phyloP scores from a whole-genome alignment of 495 filamentous ascomycete species.

The Podospora australis region DNA sequence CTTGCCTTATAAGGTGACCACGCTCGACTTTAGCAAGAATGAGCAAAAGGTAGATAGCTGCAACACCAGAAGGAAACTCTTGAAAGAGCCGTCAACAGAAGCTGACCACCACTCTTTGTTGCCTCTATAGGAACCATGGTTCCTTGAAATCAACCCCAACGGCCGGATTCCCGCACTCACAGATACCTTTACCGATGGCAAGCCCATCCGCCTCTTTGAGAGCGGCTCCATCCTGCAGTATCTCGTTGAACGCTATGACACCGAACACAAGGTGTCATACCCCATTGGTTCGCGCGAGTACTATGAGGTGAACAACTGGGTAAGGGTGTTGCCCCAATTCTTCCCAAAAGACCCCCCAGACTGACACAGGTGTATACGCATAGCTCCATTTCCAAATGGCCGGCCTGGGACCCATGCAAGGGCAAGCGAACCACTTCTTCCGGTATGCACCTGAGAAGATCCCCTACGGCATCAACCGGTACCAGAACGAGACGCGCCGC shows the following conservation, averaged over 20 bases:
- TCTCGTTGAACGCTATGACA: slow-evolving; percentile 72
- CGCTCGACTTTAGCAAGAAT: slow-evolving; percentile 65
- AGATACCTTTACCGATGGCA: slow-evolving; percentile 66
- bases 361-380: no score
- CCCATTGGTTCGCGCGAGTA: slow-evolving; percentile 66
- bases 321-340: no score
- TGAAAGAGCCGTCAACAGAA: no score
- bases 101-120: slow-evolving; percentile 5
- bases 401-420: slow-evolving; percentile 74
- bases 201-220: slow-evolving; percentile 73
- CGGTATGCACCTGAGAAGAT: slow-evolving; percentile 84
- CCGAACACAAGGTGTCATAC: slow-evolving; percentile 77
- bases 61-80: neutral
- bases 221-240: slow-evolving; percentile 84
- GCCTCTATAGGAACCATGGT: slow-evolving; percentile 58
- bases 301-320: slow-evolving; percentile 76
- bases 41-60: no score
- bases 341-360: no score
- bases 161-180: slow-evolving; percentile 91
- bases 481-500: slow-evolving; percentile 72
- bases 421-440: slow-evolving; percentile 81
- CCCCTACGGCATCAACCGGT: slow-evolving; percentile 77
- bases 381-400: no score
- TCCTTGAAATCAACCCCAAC: slow-evolving; percentile 88
- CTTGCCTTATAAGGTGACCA: slow-evolving; percentile 59